These are phyloP conservation scores for Thraustochytrium striatum DNA, from an alignment of 352 stramenopile species.

Conservation along the genomic window DNA sequence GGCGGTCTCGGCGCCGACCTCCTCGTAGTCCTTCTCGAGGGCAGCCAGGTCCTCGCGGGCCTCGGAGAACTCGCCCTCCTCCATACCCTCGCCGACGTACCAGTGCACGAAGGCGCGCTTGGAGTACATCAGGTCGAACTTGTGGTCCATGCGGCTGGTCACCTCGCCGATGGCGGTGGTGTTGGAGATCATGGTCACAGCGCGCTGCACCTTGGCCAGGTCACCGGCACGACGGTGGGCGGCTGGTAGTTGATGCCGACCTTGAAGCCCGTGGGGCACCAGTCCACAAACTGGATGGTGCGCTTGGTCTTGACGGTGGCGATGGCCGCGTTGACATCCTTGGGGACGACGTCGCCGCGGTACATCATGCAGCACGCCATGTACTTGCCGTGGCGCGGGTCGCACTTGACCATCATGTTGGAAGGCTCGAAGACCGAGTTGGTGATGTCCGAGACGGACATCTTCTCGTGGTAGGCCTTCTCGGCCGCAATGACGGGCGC, in stretches of 20 bases:
- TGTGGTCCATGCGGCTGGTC: conserved; percentile 96
- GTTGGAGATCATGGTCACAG: conserved; percentile 99
- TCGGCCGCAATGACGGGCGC: conserved; percentile 94
- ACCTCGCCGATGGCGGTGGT: conserved; percentile 97
- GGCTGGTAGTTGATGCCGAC: conserved; percentile 98
- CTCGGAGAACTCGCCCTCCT: conserved; percentile 99
- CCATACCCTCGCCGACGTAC: conserved; percentile 99
- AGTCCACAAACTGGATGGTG: conserved; percentile 99
- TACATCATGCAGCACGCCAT: conserved; percentile 98
- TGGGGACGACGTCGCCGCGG: conserved; percentile 80
- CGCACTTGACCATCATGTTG: conserved; percentile 99
- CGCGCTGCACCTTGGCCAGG: conserved; percentile 91
- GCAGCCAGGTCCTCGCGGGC: conserved; percentile 95
- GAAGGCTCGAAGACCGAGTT: conserved; percentile 95
- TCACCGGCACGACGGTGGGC: conserved; percentile 91
- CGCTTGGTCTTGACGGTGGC: conserved; percentile 98
- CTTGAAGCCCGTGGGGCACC: conserved; percentile 98
- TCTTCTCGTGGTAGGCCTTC: conserved; percentile 94
- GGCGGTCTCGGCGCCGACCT: conserved; percentile 94
- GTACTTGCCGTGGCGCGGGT: conserved; percentile 98
- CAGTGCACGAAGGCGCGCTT: conserved; percentile 99
- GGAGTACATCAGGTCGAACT: conserved; percentile 99
- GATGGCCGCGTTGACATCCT: conserved; percentile 92
- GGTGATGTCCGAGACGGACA: conserved; percentile 97
- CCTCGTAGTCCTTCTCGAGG: conserved; percentile 99